Conservation (phyloP, 805 yeast genomes). For the Barnettozyma botsteinii region DNA sequence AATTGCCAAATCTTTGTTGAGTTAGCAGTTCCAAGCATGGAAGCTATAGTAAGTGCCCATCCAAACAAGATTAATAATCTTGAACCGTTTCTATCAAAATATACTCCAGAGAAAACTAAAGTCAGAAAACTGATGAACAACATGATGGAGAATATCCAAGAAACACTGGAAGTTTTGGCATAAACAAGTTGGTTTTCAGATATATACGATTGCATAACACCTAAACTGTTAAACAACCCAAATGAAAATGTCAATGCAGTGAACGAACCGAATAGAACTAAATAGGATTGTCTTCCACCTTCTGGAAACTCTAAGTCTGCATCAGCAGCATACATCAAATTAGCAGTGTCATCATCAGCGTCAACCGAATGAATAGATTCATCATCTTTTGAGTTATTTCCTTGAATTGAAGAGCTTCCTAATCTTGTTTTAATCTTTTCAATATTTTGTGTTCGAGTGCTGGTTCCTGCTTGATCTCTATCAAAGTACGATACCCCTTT, state of each 20-base stretch:
- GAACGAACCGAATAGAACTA: constrained; percentile 52
- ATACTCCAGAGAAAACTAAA: constrained; percentile 49
- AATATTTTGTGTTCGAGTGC: not conserved
- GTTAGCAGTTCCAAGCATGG: constrained; percentile 46
- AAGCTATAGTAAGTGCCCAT: constrained; percentile 36
- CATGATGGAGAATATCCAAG: constrained; percentile 63
- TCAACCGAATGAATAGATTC: constrained; percentile 1
- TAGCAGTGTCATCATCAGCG: not conserved
- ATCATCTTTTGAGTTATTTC: not conserved
- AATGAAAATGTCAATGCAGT: constrained; percentile 48
- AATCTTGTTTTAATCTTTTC: not conserved
- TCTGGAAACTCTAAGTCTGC: constrained; percentile 39
- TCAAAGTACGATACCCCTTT: too few relatives aligned
- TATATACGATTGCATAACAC: constrained; percentile 58
- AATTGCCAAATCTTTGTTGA: constrained; percentile 53
- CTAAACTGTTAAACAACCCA: constrained; percentile 54
- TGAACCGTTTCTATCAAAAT: constrained; percentile 51
- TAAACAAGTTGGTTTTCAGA: constrained; percentile 46
- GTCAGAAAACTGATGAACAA: constrained; percentile 43
- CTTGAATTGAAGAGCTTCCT: not conserved
- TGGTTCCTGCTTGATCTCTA: not conserved
- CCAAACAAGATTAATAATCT: constrained; percentile 37
- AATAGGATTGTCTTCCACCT: constrained; percentile 54
- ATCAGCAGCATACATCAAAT: not conserved
- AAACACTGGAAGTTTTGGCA: constrained; percentile 40